A percentile compares a stretch with the other conserved stretches of the same genome.
Conservation (phyloP, 2,329 filamentous ascomycete species). For the Fusarium compactum region DNA sequence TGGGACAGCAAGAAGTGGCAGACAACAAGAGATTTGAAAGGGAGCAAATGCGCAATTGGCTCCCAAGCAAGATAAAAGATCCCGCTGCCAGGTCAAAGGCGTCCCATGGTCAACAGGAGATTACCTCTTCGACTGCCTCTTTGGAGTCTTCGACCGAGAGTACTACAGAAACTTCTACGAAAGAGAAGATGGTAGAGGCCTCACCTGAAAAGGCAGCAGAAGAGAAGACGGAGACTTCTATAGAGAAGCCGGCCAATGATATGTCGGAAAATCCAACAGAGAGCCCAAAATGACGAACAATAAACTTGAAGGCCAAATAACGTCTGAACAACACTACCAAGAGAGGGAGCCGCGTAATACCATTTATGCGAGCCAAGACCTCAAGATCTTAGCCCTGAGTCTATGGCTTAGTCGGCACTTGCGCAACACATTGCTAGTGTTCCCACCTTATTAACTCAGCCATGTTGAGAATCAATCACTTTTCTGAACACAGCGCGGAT, state of each 20-base stretch:
- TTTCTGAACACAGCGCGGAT: conserved; percentile 21
- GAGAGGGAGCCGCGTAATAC: conserved; percentile 17
- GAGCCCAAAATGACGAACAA: neutral
- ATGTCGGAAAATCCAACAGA: neutral
- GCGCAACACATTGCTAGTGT: conserved; percentile 34
- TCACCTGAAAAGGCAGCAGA: neutral
- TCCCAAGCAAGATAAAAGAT: conserved; percentile 30
- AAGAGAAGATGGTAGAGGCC: neutral
- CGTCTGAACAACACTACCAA: neutral
- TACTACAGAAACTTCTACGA: too few species aligned
- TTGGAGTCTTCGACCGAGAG: neutral
- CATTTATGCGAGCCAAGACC: conserved; percentile 14
- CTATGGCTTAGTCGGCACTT: conserved; percentile 36
- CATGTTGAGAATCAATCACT: conserved; percentile 20
- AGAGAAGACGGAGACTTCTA: neutral
- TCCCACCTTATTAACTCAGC: conserved; percentile 36
- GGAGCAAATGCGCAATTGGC: conserved; percentile 25
- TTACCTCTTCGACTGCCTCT: neutral
- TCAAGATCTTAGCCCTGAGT: conserved; percentile 7
- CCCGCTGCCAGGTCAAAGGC: neutral
- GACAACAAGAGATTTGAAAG: conserved; percentile 30
- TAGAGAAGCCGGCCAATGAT: neutral
- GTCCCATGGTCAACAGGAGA: neutral
- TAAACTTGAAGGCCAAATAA: neutral
- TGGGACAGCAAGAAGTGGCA: conserved; percentile 33